Conservation (phyloP, 148 eudicot genomes). For the Rhododendron ferrugineum region DNA sequence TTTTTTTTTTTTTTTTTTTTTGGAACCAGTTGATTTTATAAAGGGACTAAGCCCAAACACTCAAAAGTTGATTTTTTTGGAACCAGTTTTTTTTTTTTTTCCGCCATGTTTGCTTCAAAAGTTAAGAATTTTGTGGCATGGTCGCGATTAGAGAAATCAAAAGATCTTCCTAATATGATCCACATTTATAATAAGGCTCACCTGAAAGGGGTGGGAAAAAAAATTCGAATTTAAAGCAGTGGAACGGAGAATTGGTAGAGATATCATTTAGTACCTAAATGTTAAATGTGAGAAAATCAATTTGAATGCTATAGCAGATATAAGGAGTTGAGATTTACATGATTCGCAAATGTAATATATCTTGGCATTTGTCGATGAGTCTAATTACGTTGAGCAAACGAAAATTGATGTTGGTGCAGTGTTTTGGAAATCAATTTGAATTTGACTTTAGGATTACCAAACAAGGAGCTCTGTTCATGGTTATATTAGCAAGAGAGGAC, state of each 20-base stretch:
- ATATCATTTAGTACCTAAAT: neutral
- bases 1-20: too few species aligned
- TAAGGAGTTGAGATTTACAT: neutral
- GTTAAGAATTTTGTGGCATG: neutral
- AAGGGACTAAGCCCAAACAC: too few species aligned
- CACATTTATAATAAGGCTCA: too few species aligned
- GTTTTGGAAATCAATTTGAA: neutral
- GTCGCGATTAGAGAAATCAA: neutral
- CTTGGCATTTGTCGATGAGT: neutral
- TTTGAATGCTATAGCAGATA: neutral
- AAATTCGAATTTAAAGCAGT: neutral
- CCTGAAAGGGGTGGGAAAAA: too few species aligned
- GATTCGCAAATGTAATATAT: neutral
- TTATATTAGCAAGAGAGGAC: neutral
- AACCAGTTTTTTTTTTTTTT: too few species aligned
- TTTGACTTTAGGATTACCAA: neutral
- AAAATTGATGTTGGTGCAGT: neutral
- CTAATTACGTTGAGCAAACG: neutral
- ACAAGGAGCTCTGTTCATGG: neutral
- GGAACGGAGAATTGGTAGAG: neutral
- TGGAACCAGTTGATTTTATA: too few species aligned
- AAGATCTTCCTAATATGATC: neutral
- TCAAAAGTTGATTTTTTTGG: too few species aligned
- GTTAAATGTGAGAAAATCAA: neutral
- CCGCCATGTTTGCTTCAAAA: neutral